A percentile compares a stretch with the other conserved stretches of the same genome.
phyloP scores from a whole-genome alignment of 768 basidiomycete genomes.

The Lactifluus hygrophoroides region DNA sequence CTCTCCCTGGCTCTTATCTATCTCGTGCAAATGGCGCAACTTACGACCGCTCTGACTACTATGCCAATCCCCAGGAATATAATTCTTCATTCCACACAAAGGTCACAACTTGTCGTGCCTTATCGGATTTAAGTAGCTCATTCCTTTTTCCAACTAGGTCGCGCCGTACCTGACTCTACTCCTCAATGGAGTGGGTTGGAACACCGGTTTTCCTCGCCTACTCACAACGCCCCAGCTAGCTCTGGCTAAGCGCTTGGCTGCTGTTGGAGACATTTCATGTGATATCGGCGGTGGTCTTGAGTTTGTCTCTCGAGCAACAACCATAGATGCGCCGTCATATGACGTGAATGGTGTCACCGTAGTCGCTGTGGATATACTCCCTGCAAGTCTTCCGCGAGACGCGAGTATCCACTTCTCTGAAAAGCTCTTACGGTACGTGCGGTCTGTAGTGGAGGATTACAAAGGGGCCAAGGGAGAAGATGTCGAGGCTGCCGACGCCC shows the following conservation, averaged over 20 bases:
- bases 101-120: constrained; percentile 31
- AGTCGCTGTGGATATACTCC: constrained; percentile 89
- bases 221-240: constrained; percentile 60
- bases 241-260: constrained; percentile 44
- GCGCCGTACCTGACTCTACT: constrained; percentile 81
- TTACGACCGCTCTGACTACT: constrained; percentile 66
- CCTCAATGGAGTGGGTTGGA: constrained; percentile 84
- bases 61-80: constrained; percentile 57
- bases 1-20: constrained; percentile 62
- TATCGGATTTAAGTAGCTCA: background rate
- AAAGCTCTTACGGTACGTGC: constrained; percentile 60
- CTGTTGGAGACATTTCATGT: constrained; percentile 83
- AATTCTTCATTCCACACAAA: constrained; percentile 57
- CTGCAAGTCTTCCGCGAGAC: constrained; percentile 74
- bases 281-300: constrained; percentile 87
- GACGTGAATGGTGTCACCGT: constrained; percentile 59
- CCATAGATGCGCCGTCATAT: constrained; percentile 70
- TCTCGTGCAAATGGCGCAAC: constrained; percentile 42
- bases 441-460: constrained; percentile 41
- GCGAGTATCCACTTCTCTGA: constrained; percentile 71
- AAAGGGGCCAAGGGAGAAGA: constrained; percentile 20
- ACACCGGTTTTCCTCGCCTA: constrained; percentile 64
- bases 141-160: constrained; percentile 38
- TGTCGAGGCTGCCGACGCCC: constrained; percentile 32
- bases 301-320: constrained; percentile 70